Percentiles rank a stretch among this genome's conserved stretches.
Conservation (phyloP, 1,139 yeast genomes). For the Pichia terricola region DNA sequence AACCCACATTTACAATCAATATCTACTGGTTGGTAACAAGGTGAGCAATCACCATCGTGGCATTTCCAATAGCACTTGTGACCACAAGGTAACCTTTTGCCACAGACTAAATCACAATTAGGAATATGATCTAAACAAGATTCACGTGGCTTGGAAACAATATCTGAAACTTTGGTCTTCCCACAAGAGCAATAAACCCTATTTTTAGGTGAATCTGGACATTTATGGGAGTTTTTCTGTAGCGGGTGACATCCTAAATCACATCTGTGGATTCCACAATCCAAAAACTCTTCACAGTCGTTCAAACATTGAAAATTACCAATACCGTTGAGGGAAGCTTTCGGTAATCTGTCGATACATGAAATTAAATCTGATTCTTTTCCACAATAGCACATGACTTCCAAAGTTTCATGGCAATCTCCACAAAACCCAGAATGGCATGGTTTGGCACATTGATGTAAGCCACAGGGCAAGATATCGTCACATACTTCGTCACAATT, state of each 20-base stretch:
- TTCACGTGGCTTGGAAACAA: conserved; percentile 36
- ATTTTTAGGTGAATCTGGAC: conserved; percentile 55
- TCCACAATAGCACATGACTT: conserved; percentile 72
- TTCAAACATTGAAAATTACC: conserved; percentile 57
- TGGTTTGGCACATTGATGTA: conserved; percentile 47
- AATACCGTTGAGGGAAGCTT: conserved; percentile 26
- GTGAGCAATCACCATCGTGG: conserved; percentile 65
- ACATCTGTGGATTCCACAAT: conserved; percentile 64
- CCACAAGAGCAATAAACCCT: conserved; percentile 76
- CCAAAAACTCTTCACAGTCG: conserved; percentile 40
- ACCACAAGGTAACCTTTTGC: conserved; percentile 60
- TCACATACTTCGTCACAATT: conserved; percentile 55
- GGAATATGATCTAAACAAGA: conserved; percentile 73
- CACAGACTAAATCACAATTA: conserved; percentile 58
- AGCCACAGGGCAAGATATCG: conserved; percentile 57
- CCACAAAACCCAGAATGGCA: conserved; percentile 84
- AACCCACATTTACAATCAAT: conserved; percentile 43
- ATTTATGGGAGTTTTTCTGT: conserved; percentile 30
- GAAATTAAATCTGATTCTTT: conserved; percentile 32
- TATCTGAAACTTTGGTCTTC: conserved; percentile 31
- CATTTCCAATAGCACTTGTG: conserved; percentile 60
- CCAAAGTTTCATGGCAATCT: conserved; percentile 38
- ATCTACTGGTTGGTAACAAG: conserved; percentile 44
- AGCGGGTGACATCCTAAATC: conserved; percentile 47
- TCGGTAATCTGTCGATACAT: conserved; percentile 40